Base-by-base conservation (phyloP, 768 basidiomycete genomes). In the Suillus ampliporus region DNA sequence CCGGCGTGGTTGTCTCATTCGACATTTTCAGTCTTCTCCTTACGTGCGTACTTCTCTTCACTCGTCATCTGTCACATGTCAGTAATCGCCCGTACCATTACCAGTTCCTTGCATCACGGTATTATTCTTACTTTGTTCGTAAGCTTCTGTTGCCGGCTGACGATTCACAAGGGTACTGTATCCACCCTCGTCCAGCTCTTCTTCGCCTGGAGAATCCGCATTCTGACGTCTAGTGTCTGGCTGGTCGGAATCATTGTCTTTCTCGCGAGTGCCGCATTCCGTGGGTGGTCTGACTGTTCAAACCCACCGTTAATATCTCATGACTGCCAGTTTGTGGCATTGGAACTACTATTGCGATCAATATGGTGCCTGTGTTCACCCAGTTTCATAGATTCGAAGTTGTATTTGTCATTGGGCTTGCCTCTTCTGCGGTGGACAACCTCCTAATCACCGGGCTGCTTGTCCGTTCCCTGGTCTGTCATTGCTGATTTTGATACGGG, bases 401-500 rank as follows among this genome's bases (percentile, higher is more conserved):
- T 14, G 60, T 76, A 46, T 74, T 72, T 48, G 73, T 75, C 38
- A 41, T 74, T 10, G 86, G 85, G 84, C 78, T 86, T 35, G 66
- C 78, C 19, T 68, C 79, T 0, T 77, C 83, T 14, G 80, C 79
- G 6, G 70, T 77, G 13, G 78, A 80, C 13, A 86, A 86, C 67
- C 65, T 81, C 9, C 64, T 84, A 11, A 86, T 87, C 54, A 81
- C 86, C 1, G 60, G 69, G 0, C 64, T 77, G 1, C 74, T 86
- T 7, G 79, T 80, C 8, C 66, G 74, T 53, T 79, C 75, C 41
- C 68, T 86, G 71, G 84, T 83, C 63, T 23, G 79, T 69, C 37
- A 23, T 53, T 19, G 23, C 38, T 28, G 26, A 2, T 19, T 57
- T 28, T 28, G 34, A 41, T 31, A 40, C 6, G 26, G n/a, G n/a